Percentiles rank a stretch among this genome's conserved stretches.
Evolutionary conservation across 139 green algal species (phyloP).

Genomic region (Chlamydomonas urium): DNA sequence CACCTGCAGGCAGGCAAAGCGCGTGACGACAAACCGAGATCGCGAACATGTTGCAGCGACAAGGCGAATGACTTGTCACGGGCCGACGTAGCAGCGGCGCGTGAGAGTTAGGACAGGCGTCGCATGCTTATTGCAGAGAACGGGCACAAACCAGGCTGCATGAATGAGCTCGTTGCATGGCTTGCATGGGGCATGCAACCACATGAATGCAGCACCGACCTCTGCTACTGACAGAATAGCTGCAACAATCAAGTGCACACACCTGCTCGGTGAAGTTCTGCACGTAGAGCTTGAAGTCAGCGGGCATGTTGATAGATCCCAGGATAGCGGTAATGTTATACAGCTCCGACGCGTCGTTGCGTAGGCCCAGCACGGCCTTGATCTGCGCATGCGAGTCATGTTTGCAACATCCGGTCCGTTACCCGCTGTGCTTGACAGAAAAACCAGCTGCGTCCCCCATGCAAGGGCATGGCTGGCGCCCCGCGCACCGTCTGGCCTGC

Average conservation of each 20-base stretch:
- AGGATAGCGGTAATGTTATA: slow-evolving; percentile 66
- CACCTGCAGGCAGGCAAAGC: slow-evolving; percentile 25
- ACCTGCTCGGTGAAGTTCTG: slow-evolving; percentile 72
- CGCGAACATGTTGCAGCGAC: neutral
- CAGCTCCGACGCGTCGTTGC: slow-evolving; percentile 48
- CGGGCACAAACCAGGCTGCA: neutral
- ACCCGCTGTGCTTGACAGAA: neutral
- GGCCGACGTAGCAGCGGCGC: too few species aligned
- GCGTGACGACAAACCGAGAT: neutral
- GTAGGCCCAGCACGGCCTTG: slow-evolving; percentile 51
- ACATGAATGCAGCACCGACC: neutral
- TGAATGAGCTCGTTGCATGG: neutral
- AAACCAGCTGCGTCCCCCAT: neutral
- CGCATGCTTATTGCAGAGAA: neutral
- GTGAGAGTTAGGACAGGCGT: too few species aligned
- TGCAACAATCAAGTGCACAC: neutral
- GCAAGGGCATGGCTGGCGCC: neutral
- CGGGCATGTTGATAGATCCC: slow-evolving; percentile 62
- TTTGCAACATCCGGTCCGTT: neutral
- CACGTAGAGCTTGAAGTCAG: slow-evolving; percentile 54
- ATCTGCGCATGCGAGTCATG: slow-evolving; percentile 18
- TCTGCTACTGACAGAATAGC: too few species aligned
- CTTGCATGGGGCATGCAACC: neutral
- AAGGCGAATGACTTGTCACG: neutral
- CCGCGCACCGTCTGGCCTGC: slow-evolving; percentile 21